Evolutionary conservation across 1,139 yeast genomes (phyloP).

Genomic region (Spathaspora sp.): DNA sequence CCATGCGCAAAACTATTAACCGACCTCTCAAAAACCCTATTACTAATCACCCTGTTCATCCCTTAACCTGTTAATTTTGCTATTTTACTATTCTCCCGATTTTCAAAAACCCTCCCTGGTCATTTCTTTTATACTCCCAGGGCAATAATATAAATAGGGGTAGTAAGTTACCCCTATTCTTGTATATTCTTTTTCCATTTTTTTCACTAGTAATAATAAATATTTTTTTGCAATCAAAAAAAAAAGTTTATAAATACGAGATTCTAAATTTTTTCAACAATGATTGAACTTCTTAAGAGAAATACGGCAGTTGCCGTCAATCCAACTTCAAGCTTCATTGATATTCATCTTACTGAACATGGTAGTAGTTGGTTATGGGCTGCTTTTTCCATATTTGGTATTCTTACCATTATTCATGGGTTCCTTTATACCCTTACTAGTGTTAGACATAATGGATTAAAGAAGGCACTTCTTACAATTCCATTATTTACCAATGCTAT

Average conservation of each 20-base stretch:
- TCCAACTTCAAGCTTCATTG: constrained; percentile 39
- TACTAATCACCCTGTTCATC: not conserved
- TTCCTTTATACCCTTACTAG: constrained; percentile 38
- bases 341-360: constrained; percentile 53
- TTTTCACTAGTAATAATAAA: not conserved
- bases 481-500: constrained; percentile 48
- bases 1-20: not conserved
- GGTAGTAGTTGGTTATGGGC: constrained; percentile 79
- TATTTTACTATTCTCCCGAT: not conserved
- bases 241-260: not conserved
- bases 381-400: constrained; percentile 50
- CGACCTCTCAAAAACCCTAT: not conserved
- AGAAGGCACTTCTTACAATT: constrained; percentile 44
- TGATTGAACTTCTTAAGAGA: constrained; percentile 12
- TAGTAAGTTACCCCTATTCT: constrained; percentile 8
- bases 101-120: not conserved
- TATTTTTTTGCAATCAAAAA: constrained; percentile 3
- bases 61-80: not conserved
- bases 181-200: not conserved
- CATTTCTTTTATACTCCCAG: not conserved
- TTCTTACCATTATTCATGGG: constrained; percentile 43
- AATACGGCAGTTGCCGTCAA: constrained; percentile 54
- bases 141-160: constrained; percentile 6
- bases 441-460: constrained; percentile 30
- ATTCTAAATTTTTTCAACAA: not conserved